Evolutionary conservation across 768 basidiomycete species (phyloP).

Genomic region (Mrakia frigida): DNA sequence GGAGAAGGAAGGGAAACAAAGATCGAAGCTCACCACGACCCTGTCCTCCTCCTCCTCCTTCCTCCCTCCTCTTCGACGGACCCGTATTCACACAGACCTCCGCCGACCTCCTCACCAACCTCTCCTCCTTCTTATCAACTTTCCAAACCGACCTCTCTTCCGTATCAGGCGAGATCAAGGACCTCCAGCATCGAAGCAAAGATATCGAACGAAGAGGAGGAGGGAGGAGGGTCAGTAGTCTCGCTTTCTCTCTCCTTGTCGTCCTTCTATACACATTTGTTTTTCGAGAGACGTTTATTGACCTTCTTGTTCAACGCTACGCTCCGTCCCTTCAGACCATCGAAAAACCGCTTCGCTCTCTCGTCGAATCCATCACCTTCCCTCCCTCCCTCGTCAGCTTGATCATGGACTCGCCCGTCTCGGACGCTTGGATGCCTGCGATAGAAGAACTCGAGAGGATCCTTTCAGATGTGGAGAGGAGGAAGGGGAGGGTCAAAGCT

Average conservation of each 20-base stretch:
- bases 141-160: constrained; percentile 91
- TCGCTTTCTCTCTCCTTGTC: not conserved
- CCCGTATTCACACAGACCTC: constrained; percentile 60
- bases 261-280: not conserved
- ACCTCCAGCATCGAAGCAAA: constrained; percentile 82
- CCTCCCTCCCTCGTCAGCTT: constrained; percentile 69
- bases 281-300: not conserved
- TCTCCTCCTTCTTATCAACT: constrained; percentile 86
- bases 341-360: constrained; percentile 74
- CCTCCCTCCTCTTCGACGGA: not conserved
- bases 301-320: too few relatives aligned
- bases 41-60: not conserved
- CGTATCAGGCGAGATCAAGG: constrained; percentile 93
- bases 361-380: constrained; percentile 73
- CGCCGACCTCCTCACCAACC: constrained; percentile 71
- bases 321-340: constrained; percentile 60
- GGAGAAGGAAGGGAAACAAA: not conserved
- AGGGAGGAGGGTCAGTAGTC: constrained; percentile 65
- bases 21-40: constrained; percentile 13
- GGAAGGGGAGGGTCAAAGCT: constrained; percentile 71
- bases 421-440: constrained; percentile 78
- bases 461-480: constrained; percentile 61
- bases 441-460: constrained; percentile 75
- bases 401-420: constrained; percentile 77
- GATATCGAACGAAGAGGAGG: constrained; percentile 82